Base-by-base conservation (phyloP, 208 protist species). In the Phytomonas francai region DNA sequence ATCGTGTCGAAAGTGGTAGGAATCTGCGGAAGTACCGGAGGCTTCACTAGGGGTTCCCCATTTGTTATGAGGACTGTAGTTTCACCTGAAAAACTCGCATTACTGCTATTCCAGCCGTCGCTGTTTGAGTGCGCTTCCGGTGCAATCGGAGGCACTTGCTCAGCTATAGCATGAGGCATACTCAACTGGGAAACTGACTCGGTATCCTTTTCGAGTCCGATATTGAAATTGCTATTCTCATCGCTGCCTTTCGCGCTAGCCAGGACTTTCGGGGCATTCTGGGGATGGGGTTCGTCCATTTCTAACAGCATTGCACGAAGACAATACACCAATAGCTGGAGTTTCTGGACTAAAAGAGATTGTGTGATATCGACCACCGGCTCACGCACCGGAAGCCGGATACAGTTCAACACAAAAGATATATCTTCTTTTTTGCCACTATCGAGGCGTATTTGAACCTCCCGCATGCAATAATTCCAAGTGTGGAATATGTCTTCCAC, bases 311-410 rank as follows among this genome's bases (percentile, higher is more conserved):
- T 49, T 22, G 66, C 59, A 36, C 68, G 72, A 9, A 84, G 60
- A 28, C 84, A 83, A 75, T 87, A 88, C 32, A 77, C 71, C 32
- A 95, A 70, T 7, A 92, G 65, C 73, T 91, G 87, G 54, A 95
- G 62, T 68, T 95, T 95, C 74, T 95, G 89, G n/a, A 80, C 72
- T 8, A 95, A 29, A 7, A 95, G 73, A 5, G 80, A 70, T 30
- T 70, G 68, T 3, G 42, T 63, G 2, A 90, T 51, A 65, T 90
- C 81, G 22, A 87, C 72, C 0, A 74, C 72, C 0, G 68, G 68
- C 31, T 74, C 70, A 16, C 30, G 42, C 19, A n/a, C 61, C 2
- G 80, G 84, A 29, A 87, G 39, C 65, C 73, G 72, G 51, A 84
- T 67, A 70, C 63, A 81, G 59, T 80, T 71, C 56, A 88, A 68